Conservation (phyloP, 1,139 yeast species). For the Nakaseomyces nivariensis region DNA sequence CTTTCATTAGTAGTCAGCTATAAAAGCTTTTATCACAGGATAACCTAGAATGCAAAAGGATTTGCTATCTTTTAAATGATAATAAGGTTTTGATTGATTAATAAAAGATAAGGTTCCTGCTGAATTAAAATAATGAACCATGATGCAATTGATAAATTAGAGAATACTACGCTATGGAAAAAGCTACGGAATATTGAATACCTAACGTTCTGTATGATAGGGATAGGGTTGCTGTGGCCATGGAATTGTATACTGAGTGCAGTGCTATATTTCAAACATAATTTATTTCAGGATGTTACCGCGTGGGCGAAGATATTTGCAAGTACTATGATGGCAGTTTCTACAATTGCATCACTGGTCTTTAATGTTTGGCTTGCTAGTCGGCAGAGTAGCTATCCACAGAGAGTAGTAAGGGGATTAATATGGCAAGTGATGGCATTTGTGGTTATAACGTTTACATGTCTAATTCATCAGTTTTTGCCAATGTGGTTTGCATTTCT, state of each 20-base stretch:
- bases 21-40: too few relatives aligned
- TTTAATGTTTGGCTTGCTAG: constrained; percentile 59
- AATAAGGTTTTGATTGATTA: too few relatives aligned
- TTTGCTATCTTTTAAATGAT: too few relatives aligned
- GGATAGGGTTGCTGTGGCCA: constrained; percentile 83
- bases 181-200: constrained; percentile 36
- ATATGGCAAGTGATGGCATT: constrained; percentile 47
- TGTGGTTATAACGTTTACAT: constrained; percentile 32
- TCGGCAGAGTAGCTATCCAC: constrained; percentile 55
- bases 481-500: constrained; percentile 41
- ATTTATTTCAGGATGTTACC: constrained; percentile 48
- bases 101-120: not conserved
- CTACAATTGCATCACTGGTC: constrained; percentile 60
- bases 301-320: constrained; percentile 52
- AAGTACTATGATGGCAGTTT: constrained; percentile 82
- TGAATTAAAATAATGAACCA: not conserved
- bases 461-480: constrained; percentile 29
- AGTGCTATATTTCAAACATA: constrained; percentile 60
- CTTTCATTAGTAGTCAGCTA: too few relatives aligned
- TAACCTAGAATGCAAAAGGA: too few relatives aligned
- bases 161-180: constrained; percentile 7
- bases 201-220: constrained; percentile 56
- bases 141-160: constrained; percentile 4
- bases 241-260: constrained; percentile 93
- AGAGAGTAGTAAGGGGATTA: constrained; percentile 53